Conservation (phyloP, 139 green algal genomes). For the Picochlorum sp. region DNA sequence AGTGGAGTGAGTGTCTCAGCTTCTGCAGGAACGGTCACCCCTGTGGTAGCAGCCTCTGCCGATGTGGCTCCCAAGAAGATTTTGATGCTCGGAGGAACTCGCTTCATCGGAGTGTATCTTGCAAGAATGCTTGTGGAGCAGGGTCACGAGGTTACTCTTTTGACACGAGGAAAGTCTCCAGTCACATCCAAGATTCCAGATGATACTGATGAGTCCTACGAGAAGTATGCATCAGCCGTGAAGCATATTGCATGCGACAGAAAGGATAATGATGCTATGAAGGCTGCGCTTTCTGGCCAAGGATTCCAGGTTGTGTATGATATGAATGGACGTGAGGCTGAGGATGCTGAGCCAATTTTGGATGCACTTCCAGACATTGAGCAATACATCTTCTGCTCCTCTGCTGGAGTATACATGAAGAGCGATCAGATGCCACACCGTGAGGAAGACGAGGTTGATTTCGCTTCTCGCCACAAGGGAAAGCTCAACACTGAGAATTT, state of each 20-base stretch:
- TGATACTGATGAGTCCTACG: constrained; percentile 72
- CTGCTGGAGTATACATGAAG: constrained; percentile 93
- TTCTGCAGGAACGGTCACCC: background rate
- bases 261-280: constrained; percentile 58
- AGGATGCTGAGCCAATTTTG: constrained; percentile 68
- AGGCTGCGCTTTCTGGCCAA: constrained; percentile 46
- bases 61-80: constrained; percentile 65
- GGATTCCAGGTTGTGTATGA: constrained; percentile 96
- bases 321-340: constrained; percentile 91
- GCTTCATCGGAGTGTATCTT: constrained; percentile 95
- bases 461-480: constrained; percentile 90
- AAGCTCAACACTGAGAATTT: constrained; percentile 93
- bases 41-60: constrained; percentile 6
- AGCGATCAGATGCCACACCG: constrained; percentile 85
- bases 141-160: constrained; percentile 88
- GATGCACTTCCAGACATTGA: constrained; percentile 55
- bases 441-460: constrained; percentile 82
- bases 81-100: constrained; percentile 86
- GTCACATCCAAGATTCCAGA: constrained; percentile 82
- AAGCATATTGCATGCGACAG: constrained; percentile 89
- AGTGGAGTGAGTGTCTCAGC: background rate
- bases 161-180: constrained; percentile 86
- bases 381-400: constrained; percentile 89
- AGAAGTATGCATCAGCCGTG: constrained; percentile 53
- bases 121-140: constrained; percentile 77